Percentiles rank a stretch among this genome's conserved stretches.
These are phyloP conservation scores for Ceratocystis cubensis DNA, from an alignment of 2,329 filamentous ascomycete species.

Conservation along the genomic window DNA sequence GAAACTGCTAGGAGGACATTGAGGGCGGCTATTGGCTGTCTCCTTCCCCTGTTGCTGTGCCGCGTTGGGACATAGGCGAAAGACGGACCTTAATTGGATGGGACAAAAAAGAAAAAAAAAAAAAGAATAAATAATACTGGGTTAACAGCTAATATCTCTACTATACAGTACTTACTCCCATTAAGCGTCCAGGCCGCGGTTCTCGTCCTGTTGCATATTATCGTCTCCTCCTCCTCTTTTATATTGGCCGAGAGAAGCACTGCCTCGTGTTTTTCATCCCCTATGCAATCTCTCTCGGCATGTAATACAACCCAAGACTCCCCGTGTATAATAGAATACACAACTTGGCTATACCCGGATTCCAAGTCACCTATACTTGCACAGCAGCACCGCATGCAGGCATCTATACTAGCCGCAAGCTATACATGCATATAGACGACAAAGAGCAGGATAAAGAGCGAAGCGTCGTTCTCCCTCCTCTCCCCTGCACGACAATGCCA, in stretches of 20 bases:
- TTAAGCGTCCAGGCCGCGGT: neutral
- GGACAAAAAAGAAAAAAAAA: neutral
- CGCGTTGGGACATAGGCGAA: neutral
- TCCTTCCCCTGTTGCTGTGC: too few relatives aligned
- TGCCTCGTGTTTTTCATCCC: too few relatives aligned
- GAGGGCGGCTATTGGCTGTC: too few relatives aligned
- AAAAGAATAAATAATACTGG: neutral
- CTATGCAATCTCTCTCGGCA: too few relatives aligned
- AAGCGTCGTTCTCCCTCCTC: neutral
- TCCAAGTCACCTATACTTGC: neutral
- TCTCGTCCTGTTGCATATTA: too few relatives aligned
- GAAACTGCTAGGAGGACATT: too few relatives aligned
- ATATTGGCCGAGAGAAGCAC: too few relatives aligned
- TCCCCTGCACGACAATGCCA: neutral
- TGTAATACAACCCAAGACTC: too few relatives aligned
- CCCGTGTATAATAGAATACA: too few relatives aligned
- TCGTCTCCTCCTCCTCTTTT: too few relatives aligned
- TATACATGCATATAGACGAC: neutral
- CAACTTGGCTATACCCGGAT: neutral
- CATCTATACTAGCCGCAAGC: neutral
- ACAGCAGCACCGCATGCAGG: neutral
- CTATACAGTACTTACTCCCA: neutral
- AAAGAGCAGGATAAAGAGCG: neutral
- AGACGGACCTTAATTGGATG: neutral
- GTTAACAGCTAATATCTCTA: neutral